phyloP scores from a whole-genome alignment of 2,329 filamentous ascomycete genomes.

The Alternaria arbusti region DNA sequence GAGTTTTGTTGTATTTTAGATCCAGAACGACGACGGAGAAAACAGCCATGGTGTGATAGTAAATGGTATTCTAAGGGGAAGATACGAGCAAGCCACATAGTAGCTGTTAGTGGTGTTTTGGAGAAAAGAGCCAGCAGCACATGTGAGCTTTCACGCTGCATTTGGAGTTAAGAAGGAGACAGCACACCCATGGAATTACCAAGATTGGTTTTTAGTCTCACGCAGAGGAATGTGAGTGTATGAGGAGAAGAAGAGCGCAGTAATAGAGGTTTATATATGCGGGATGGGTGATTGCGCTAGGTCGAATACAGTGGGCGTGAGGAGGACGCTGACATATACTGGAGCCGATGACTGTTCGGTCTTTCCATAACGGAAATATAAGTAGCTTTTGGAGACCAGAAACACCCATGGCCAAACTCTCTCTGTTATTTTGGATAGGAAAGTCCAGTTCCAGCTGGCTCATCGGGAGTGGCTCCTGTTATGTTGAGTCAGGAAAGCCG shows the following conservation, averaged over 20 bases:
- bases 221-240: neutral
- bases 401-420: neutral
- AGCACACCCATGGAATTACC: no score
- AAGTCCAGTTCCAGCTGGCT: neutral
- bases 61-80: neutral
- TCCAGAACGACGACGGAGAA: neutral
- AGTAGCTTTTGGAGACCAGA: neutral
- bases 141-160: neutral
- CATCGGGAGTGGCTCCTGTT: neutral
- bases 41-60: neutral
- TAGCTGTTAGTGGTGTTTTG: neutral
- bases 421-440: no score
- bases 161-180: no score
- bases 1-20: rapidly evolving
- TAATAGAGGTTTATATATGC: neutral
- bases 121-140: neutral
- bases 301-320: neutral
- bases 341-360: rapidly evolving
- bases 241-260: neutral
- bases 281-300: neutral
- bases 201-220: no score
- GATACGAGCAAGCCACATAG: neutral
- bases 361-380: neutral
- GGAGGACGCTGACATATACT: neutral
- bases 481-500: neutral